Base-by-base conservation (phyloP, 345 rosid species). In the Salix brachista region DNA sequence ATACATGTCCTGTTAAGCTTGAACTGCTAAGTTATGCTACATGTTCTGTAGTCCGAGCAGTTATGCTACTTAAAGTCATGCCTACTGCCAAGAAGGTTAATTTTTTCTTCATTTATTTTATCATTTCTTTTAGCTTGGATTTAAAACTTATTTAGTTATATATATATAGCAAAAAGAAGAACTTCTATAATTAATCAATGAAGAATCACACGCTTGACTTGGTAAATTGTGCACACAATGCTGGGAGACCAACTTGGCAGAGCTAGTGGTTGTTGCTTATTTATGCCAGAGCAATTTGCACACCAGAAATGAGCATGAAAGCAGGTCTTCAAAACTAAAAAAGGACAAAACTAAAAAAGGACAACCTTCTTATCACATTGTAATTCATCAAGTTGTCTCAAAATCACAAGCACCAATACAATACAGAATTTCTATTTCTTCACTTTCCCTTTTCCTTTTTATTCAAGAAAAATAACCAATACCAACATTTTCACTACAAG, bases 401-500 rank as follows among this genome's bases (percentile, higher is more conserved):
- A 26, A 60, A 60, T 1, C 3, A 21, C 26, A 21, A 18, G 64
- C n/a, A 21, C 25, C 7, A 25, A 58, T 23, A 60, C 36, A 62
- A 62, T 23, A 25, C 37, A 23, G 36, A 28, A 62, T 32, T 17
- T 32, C 41, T 65, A 21, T 65, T 17, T 30, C 41, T 32, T 12
- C 32, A 3, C 28, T 9, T 67, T 3, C 4, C 30, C 8, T 67
- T 67, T 9, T 4, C 48, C 10, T 13, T 37, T 18, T 67, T 36
- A 6, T 7, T 32, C 37, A 34, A 34, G 1, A 66, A 66, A 19
- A 26, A 23, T 1, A 8, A 60, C 44, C 48, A 70, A 41, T 41
- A 64, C 58, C 72, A 34, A 74, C 71, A 70, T 44, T 64, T 64
- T 62, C 50, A 71, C 48, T 50, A 30, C 65, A 23, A 50, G 69